Conservation (phyloP, 306 rosid species). For the Nissolia schottii region DNA sequence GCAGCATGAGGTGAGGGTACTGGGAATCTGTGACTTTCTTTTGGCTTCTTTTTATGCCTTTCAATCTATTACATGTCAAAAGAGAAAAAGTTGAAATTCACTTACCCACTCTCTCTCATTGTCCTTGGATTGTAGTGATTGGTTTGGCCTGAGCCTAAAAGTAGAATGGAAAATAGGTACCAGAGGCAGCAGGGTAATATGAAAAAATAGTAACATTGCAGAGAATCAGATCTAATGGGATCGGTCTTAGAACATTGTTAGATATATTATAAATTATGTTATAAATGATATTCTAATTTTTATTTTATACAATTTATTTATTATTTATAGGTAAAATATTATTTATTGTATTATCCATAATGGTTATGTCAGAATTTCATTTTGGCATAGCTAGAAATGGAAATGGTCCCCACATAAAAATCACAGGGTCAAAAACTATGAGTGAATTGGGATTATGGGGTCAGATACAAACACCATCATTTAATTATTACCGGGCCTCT, state of each 20-base stretch:
- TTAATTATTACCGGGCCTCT: background rate
- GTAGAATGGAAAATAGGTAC: constrained; percentile 6
- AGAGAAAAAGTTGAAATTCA: constrained; percentile 17
- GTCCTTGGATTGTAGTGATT: constrained; percentile 19
- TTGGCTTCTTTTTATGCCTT: constrained; percentile 48
- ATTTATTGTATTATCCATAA: no score
- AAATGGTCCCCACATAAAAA: constrained; percentile 34
- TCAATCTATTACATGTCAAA: constrained; percentile 26
- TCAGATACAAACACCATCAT: constrained; percentile 1
- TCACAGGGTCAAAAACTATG: constrained; percentile 43
- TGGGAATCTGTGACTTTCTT: constrained; percentile 55
- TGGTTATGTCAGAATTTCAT: no score
- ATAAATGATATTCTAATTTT: no score
- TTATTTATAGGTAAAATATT: no score
- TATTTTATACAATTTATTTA: no score
- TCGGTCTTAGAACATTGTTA: no score
- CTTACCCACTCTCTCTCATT: constrained; percentile 3
- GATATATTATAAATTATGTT: no score
- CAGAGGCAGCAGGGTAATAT: background rate
- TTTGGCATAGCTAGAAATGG: constrained; percentile 32
- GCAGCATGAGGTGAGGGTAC: constrained; percentile 23
- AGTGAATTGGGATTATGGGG: constrained; percentile 29
- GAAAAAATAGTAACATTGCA: background rate
- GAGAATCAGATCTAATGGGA: constrained; percentile 39
- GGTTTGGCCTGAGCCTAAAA: constrained; percentile 33